Evolutionary conservation across 768 basidiomycete genomes (phyloP), one percentile per base, ranked within the genome.

Genomic region (Kondoa subrosea): DNA sequence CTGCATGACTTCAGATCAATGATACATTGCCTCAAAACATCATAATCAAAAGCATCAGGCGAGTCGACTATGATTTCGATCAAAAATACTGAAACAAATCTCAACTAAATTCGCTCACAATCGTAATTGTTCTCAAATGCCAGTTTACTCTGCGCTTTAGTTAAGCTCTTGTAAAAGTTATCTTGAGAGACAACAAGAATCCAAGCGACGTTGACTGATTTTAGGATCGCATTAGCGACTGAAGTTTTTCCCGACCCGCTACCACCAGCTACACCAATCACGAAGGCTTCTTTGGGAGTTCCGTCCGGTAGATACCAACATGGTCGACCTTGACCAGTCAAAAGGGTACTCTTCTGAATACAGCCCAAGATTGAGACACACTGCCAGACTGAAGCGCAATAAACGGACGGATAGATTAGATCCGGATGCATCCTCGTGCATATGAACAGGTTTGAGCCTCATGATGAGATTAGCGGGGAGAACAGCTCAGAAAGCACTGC

Each of bases 181-280:
- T 97, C 92, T 88, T 91, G 90, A 30, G 89, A 91, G 64, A 99
- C 77, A 72, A 99, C 95, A 65, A 93, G 84, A 40, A 97, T 87
- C 59, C 77, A 78, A 0, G 78, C 78, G 17, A 79, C 76, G 59
- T 78, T 76, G 56, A 79, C 72, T 2, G 74, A 72, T 16, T 76
- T 76, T 15, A 79, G 70, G 21, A 80, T 78, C 16, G 77, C 76
- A 27, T 50, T 68, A 32, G 21, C 2, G 17, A 63, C 15, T 17
- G 21, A 27, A 26, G 60, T 57, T 75, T 80, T 79, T 8, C 79
- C 79, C 26, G 76, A 77, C 14, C 79, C 79, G 67, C 74, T 76
- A 0, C 79, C 79, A 31, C 79, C 79, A 26, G 78, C 79, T 62
- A 80, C 78, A 1, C 79, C 79, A 29, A 80, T 78, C 21, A 79